These are phyloP conservation scores for Zymoseptoria tritici DNA, from an alignment of 2,329 filamentous ascomycete genomes.

Conservation along the genomic window DNA sequence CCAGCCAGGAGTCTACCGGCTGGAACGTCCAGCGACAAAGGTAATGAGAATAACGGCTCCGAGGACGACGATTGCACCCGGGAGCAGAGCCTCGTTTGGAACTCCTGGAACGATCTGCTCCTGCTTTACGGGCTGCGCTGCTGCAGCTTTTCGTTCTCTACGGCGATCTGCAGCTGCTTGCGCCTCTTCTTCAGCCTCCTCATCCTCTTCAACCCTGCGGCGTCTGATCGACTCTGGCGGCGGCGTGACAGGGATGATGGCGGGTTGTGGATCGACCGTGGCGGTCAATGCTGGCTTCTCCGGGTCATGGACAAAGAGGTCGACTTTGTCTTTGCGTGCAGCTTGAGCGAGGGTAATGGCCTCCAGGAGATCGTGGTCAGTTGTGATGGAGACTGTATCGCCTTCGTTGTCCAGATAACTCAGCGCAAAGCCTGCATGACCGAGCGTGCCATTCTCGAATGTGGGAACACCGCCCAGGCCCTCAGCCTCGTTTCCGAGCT, in stretches of 20 bases:
- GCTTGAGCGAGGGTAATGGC: constrained; percentile 78
- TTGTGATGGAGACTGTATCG: constrained; percentile 93
- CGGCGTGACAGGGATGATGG: constrained; percentile 42
- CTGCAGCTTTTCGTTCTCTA: constrained; percentile 17
- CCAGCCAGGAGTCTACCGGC: constrained; percentile 13
- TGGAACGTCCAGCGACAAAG: constrained; percentile 59
- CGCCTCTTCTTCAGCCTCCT: constrained; percentile 43
- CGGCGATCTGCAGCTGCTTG: constrained; percentile 34
- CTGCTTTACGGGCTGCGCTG: constrained; percentile 47
- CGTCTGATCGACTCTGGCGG: constrained; percentile 43
- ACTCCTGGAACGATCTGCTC: constrained; percentile 84
- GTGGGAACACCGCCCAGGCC: constrained; percentile 72
- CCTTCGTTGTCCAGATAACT: constrained; percentile 97
- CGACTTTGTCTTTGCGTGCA: constrained; percentile 79
- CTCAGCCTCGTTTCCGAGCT: constrained; percentile 77
- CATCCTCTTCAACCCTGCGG: constrained; percentile 47
- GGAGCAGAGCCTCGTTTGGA: constrained; percentile 86
- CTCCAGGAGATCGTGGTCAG: constrained; percentile 85
- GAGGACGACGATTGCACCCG: constrained; percentile 89
- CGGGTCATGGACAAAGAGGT: constrained; percentile 92
- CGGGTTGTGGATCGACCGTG: constrained; percentile 53
- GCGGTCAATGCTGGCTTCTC: constrained; percentile 73
- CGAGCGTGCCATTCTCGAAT: constrained; percentile 72
- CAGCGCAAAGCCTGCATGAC: constrained; percentile 73
- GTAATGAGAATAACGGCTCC: constrained; percentile 91